These are phyloP conservation scores for Rhodosporidiobolus odoratus DNA, from an alignment of 768 basidiomycete genomes.

Conservation along the genomic window DNA sequence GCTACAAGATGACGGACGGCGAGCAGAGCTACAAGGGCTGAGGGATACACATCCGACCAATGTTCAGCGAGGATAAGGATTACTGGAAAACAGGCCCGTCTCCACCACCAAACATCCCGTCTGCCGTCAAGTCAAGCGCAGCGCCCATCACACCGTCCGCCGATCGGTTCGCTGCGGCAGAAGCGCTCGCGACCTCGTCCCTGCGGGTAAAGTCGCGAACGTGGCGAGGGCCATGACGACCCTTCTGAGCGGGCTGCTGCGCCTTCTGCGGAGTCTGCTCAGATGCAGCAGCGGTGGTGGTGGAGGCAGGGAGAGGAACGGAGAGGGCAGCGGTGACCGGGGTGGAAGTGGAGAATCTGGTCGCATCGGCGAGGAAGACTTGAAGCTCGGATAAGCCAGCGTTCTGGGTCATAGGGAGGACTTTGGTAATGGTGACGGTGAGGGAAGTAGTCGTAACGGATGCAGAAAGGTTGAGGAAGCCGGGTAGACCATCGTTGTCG, in stretches of 20 bases:
- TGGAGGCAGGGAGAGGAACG: background rate
- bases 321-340: too few species aligned
- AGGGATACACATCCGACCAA: too few species aligned
- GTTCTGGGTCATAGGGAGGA: conserved; percentile 10
- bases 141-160: too few species aligned
- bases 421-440: conserved; percentile 8
- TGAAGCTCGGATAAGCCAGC: conserved; percentile 18
- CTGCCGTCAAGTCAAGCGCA: too few species aligned
- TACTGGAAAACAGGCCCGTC: too few species aligned
- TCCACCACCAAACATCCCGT: too few species aligned
- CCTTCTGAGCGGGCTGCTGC: background rate
- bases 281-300: background rate
- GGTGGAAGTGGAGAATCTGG: background rate
- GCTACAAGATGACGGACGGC: too few species aligned
- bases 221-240: background rate
- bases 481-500: conserved; percentile 11
- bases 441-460: conserved; percentile 8
- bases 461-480: conserved; percentile 9
- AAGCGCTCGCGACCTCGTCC: too few species aligned
- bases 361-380: conserved; percentile 1
- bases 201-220: background rate
- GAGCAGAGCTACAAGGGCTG: too few species aligned
- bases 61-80: too few species aligned
- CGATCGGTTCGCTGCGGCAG: too few species aligned
- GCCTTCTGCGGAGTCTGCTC: background rate